Conservation (phyloP, 1,139 yeast species). For the Yamadazyma friedrichii region DNA sequence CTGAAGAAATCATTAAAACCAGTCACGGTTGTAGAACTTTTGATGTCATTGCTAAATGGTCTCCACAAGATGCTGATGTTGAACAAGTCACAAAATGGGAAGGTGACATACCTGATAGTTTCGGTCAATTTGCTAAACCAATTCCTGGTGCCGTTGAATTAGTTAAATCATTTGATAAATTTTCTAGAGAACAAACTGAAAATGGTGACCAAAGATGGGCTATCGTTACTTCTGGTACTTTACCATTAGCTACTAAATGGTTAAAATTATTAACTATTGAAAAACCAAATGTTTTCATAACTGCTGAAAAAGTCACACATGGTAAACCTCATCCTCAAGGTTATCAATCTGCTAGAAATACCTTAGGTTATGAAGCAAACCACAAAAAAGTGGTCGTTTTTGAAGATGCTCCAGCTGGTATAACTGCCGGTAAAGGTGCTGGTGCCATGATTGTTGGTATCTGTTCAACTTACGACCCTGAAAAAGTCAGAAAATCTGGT, state of each 20-base stretch:
- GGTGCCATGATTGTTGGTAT: slow-evolving; percentile 83
- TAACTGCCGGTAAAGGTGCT: slow-evolving; percentile 79
- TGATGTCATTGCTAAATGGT: slow-evolving; percentile 72
- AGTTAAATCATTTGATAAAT: slow-evolving; percentile 51
- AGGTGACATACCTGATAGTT: slow-evolving; percentile 68
- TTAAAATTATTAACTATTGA: slow-evolving; percentile 61
- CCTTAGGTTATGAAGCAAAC: slow-evolving; percentile 49
- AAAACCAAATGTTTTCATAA: slow-evolving; percentile 71
- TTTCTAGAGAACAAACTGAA: slow-evolving; percentile 40
- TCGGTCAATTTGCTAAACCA: slow-evolving; percentile 68
- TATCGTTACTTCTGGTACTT: slow-evolving; percentile 81
- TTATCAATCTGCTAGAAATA: slow-evolving; percentile 62
- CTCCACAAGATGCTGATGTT: slow-evolving; percentile 69
- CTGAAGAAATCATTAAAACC: slow-evolving; percentile 67
- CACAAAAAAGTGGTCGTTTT: slow-evolving; percentile 63
- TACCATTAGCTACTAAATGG: slow-evolving; percentile 77
- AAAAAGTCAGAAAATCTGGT: slow-evolving; percentile 68
- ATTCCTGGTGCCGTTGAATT: slow-evolving; percentile 73
- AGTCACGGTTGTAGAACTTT: slow-evolving; percentile 83
- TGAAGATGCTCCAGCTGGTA: slow-evolving; percentile 90
- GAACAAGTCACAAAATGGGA: slow-evolving; percentile 70
- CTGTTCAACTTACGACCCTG: slow-evolving; percentile 75
- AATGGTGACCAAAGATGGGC: slow-evolving; percentile 63
- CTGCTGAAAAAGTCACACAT: slow-evolving; percentile 72
- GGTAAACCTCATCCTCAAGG: slow-evolving; percentile 90